A percentile compares a stretch with the other conserved stretches of the same genome.
Conservation (phyloP, 2,329 filamentous ascomycete genomes). For the Xylariaceae sp. region DNA sequence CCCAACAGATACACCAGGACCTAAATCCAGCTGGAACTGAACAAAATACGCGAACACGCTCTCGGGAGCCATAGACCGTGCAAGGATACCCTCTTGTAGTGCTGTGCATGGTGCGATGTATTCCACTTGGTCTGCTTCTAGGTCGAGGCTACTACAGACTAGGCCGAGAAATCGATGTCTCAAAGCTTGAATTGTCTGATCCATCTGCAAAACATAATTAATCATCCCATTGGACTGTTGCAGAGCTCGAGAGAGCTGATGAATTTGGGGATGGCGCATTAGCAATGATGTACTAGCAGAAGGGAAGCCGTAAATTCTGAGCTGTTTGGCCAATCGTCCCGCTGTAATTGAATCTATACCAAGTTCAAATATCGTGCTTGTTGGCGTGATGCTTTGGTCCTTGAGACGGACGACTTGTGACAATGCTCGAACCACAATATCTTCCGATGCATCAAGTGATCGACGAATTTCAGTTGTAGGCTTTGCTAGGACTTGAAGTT, state of each 20-base stretch:
- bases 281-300: conserved; percentile 63
- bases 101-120: conserved; percentile 79
- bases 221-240: conserved; percentile 9
- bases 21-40: conserved; percentile 62
- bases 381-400: conserved; percentile 43
- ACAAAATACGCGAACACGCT: conserved; percentile 70
- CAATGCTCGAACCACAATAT: conserved; percentile 53
- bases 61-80: conserved; percentile 58
- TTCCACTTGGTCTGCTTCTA: conserved; percentile 58
- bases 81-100: conserved; percentile 83
- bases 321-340: conserved; percentile 62
- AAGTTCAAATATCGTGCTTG: conserved; percentile 76
- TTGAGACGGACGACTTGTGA: conserved; percentile 49
- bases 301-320: conserved; percentile 62
- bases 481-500: conserved; percentile 57
- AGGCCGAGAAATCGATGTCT: conserved; percentile 57
- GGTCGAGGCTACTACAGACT: conserved; percentile 51
- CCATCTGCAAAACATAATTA: conserved; percentile 44
- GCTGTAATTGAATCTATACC: conserved; percentile 87
- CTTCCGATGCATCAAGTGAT: conserved; percentile 37
- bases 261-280: conserved; percentile 58
- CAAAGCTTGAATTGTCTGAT: conserved; percentile 62
- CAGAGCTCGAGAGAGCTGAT: conserved; percentile 44
- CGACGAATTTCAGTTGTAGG: conserved; percentile 21
- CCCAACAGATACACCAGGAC: conserved; percentile 39